Conservation (phyloP, 2,329 filamentous ascomycete genomes). For the Taxawa tesnikishii region DNA sequence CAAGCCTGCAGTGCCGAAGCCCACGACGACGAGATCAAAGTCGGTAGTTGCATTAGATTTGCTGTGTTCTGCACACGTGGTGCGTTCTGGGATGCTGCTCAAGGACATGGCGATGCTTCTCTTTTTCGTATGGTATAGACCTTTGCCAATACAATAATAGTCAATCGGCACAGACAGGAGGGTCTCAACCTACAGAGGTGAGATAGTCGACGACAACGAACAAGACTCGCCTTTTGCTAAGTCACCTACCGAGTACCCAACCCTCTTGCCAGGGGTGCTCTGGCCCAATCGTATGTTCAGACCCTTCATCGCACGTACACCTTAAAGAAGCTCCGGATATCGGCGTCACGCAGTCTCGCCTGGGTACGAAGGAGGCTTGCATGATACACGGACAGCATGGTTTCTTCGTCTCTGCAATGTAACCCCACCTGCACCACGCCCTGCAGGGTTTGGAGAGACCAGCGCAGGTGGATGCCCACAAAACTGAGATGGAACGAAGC, state of each 20-base stretch:
- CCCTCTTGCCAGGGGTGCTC: neutral
- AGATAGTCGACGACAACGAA: neutral
- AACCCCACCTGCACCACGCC: neutral
- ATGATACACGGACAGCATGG: neutral
- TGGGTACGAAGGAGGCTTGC: neutral
- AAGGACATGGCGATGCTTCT: neutral
- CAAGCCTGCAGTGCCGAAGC: slow-evolving; percentile 14
- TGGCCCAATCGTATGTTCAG: neutral
- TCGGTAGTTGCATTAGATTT: slow-evolving; percentile 4
- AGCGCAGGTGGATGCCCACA: too few species aligned
- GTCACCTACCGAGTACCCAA: neutral
- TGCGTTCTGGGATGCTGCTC: neutral
- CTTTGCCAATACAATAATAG: neutral
- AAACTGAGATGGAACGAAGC: too few species aligned
- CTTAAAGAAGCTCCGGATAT: neutral
- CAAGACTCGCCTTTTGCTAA: neutral
- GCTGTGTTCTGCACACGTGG: slow-evolving; percentile 1
- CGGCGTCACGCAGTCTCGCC: neutral
- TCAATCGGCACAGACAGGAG: neutral
- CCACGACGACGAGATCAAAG: slow-evolving; percentile 14
- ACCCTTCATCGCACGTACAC: neutral
- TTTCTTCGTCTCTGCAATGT: too few species aligned
- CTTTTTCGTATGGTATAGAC: neutral
- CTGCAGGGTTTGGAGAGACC: too few species aligned
- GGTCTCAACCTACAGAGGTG: neutral